A percentile compares a stretch with the other conserved stretches of the same genome.
phyloP scores from a whole-genome alignment of 1,284 basidiomycete genomes.

The Apiotrichum sp. region DNA sequence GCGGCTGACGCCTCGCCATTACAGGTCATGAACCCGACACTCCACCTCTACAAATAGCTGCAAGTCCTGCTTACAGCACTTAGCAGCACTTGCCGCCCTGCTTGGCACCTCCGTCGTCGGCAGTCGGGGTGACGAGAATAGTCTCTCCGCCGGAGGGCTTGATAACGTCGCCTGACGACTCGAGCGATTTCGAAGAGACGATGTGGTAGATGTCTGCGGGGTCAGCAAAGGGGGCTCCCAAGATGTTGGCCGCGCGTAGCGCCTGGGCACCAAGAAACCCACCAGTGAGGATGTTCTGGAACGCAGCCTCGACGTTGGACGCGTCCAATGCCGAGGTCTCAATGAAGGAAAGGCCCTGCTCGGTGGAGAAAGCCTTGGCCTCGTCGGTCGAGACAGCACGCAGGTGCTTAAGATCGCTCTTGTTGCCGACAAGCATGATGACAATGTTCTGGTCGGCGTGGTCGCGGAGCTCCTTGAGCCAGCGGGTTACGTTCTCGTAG shows the following conservation, averaged over 20 bases:
- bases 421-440: slow-evolving; percentile 92
- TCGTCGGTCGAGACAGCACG: slow-evolving; percentile 92
- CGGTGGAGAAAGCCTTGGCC: slow-evolving; percentile 72
- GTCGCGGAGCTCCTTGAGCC: slow-evolving; percentile 96
- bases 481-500: slow-evolving; percentile 91
- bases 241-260: no score
- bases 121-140: slow-evolving; percentile 63
- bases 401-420: slow-evolving; percentile 97
- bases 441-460: slow-evolving; percentile 90
- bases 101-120: slow-evolving; percentile 46
- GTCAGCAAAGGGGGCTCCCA: not conserved
- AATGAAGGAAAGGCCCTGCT: slow-evolving; percentile 89
- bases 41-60: not conserved
- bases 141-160: slow-evolving; percentile 64
- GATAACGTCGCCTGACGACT: slow-evolving; percentile 67
- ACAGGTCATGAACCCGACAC: slow-evolving; percentile 15
- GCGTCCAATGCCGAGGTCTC: slow-evolving; percentile 99
- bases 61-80: not conserved
- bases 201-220: slow-evolving; percentile 84
- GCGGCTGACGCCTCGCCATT: slow-evolving; percentile 8
- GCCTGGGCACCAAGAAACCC: slow-evolving; percentile 26
- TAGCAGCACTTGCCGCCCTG: slow-evolving; percentile 47
- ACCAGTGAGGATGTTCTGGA: slow-evolving; percentile 96
- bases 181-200: slow-evolving; percentile 81
- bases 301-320: slow-evolving; percentile 93